These are phyloP conservation scores for Podosphaera aphanis DNA, from an alignment of 2,329 filamentous ascomycete genomes.

Conservation along the genomic window DNA sequence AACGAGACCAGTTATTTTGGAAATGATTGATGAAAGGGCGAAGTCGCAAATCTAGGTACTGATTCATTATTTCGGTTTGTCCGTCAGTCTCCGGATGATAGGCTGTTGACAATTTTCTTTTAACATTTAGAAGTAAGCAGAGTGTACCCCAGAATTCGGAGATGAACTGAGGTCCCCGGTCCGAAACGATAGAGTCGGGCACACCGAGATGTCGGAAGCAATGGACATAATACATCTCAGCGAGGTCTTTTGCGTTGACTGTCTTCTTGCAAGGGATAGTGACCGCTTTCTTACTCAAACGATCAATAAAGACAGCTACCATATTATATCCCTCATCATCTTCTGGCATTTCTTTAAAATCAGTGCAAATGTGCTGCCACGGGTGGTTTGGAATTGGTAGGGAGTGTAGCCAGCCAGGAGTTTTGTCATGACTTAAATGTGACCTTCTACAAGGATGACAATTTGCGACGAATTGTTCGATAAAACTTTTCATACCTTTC, in stretches of 20 bases:
- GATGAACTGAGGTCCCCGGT: slow-evolving; percentile 6
- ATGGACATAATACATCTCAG: slow-evolving; percentile 3
- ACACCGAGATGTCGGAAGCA: neutral
- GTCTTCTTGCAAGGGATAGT: too few relatives aligned
- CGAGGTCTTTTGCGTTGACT: slow-evolving; percentile 1
- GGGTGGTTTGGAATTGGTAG: slow-evolving; percentile 1
- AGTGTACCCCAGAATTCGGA: too few relatives aligned
- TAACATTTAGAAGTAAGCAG: too few relatives aligned
- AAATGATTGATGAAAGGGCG: too few relatives aligned
- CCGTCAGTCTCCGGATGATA: too few relatives aligned
- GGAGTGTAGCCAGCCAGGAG: slow-evolving; percentile 2
- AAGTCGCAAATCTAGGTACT: too few relatives aligned
- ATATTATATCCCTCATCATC: slow-evolving; percentile 1
- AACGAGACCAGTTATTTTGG: too few relatives aligned
- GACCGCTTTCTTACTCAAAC: neutral
- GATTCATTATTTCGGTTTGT: too few relatives aligned
- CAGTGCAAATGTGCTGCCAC: slow-evolving; percentile 2
- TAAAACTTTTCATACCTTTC: neutral
- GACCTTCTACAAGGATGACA: neutral
- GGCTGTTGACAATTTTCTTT: too few relatives aligned
- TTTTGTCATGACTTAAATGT: neutral
- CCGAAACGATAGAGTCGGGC: slow-evolving; percentile 4
- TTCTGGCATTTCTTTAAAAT: slow-evolving; percentile 3
- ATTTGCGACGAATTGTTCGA: neutral
- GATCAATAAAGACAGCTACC: neutral